Evolutionary conservation across 805 yeast species (phyloP), one percentile per base, ranked within the genome.

Genomic region (Saccharomycopsis babjevae): DNA sequence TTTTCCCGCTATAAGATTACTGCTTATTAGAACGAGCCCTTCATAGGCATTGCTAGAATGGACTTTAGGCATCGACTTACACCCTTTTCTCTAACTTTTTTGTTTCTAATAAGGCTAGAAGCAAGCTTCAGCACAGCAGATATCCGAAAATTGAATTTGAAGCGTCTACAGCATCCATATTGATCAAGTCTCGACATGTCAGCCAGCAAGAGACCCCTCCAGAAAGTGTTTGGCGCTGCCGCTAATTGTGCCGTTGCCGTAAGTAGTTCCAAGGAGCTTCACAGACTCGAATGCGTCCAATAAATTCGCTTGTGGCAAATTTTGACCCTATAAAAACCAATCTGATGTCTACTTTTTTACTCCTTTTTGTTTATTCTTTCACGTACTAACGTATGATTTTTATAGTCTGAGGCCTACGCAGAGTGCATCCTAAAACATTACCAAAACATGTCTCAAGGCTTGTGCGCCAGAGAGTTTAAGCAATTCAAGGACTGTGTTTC

Each of bases 391-490:
- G 2, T 5, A 13, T 50, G 20, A 38, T 38, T 8, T n/a, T 13
- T 22, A 20, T 39, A 60, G 62, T 43, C 62, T 50, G 59, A 59
- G 36, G 62, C 74, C 0, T 84, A 84, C 66, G 88, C 86, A 7
- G 76, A 79, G 65, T 84, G 88, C 66, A 74, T 84, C 25, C 69
- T 83, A 52, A 70, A 71, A 52, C 74, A 77, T 57, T 83, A 83
- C 69, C 75, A 79, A 61, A 79, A 78, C 55, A 76, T 83, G 46
- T 68, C 77, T 15, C 77, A 79, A 61, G 82, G 80, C 63, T 75
- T 78, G n/a, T 84, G 88, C 67, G 73, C 72, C 54, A 67, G 72
- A 36, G 85, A 84, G 68, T 84, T 84, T 61, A 63, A 68, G 25
- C 66, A 67, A 40, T 83, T 82, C 69, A 81, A 77, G 64, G 64